phyloP scores from a whole-genome alignment of 2,329 filamentous ascomycete genomes.

The Pestalotiopsis sp. region DNA sequence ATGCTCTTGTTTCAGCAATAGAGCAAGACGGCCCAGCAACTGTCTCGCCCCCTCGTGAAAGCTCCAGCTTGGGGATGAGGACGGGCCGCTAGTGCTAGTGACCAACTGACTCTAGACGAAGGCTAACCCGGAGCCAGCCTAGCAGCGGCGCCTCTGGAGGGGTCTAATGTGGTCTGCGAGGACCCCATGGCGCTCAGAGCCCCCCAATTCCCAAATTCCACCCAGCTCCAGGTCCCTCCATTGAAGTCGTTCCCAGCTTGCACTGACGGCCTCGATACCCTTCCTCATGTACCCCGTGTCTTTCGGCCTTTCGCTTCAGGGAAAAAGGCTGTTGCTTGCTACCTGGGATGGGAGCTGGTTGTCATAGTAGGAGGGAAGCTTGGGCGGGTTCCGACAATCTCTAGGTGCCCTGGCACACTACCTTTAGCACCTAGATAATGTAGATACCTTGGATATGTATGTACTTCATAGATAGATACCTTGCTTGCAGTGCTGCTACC shows the following conservation, averaged over 20 bases:
- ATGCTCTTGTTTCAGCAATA: conserved; percentile 7
- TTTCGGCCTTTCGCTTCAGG: not conserved
- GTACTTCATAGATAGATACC: no score
- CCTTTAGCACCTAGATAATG: no score
- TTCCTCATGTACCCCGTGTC: conserved; percentile 2
- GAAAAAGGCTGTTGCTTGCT: not conserved
- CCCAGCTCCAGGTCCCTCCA: not conserved
- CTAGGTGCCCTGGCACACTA: not conserved
- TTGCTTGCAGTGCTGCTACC: no score
- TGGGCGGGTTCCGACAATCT: not conserved
- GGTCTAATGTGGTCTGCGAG: not conserved
- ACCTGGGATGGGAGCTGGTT: not conserved
- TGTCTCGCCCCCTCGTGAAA: conserved; percentile 9
- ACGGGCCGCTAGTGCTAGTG: conserved; percentile 9
- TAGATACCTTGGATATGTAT: no score
- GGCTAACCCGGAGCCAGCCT: conserved; percentile 7
- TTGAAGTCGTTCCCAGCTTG: not conserved
- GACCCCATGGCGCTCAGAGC: not conserved
- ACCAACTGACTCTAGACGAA: conserved; percentile 7
- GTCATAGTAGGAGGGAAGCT: not conserved
- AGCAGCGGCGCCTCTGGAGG: not conserved
- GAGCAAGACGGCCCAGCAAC: not conserved
- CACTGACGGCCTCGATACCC: not conserved
- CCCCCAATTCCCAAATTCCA: not conserved
- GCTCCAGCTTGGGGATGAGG: conserved; percentile 5